Base-by-base conservation (phyloP, 2,329 filamentous ascomycete species). In the Clarireedia monteithiana region DNA sequence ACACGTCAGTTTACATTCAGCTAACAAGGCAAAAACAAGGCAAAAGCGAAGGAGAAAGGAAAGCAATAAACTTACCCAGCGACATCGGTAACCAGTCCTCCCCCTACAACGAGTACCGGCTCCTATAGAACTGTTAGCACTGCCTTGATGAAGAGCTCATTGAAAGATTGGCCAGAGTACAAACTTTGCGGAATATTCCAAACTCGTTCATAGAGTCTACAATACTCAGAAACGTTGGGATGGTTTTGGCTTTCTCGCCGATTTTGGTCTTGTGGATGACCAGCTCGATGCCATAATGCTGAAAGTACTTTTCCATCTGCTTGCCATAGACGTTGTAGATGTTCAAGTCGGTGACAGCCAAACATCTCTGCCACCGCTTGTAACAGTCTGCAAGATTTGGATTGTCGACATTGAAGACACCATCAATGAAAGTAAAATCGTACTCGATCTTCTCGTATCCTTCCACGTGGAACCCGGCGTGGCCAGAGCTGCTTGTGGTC, bases 401-500 rank as follows among this genome's bases (percentile, higher is more conserved):
- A 64, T 87, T 86, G 60, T 74, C 64, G 44, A 74, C 64, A 66
- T 86, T 73, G 70, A 89, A 88, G 56, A 89, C 77, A 48, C 79
- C 81, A 63, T 89, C 85, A 48, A 88, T 77, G 70, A 89, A 88
- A 54, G 82, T 81, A 69, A 89, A 89, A 71, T 87, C 84, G 68
- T 88, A 88, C 66, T 86, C 81, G 66, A 88, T 88, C 75, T 86
- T 88, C 75, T 89, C 85, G 64, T 86, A 87, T 24, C 85, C 85
- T 63, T 83, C 81, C 59, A 88, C 84, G 62, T 85, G 81, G 71
- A 88, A 88, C 39, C 85, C 85, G 58, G 48, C 50, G 48, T 68
- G 65, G 14, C 53, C 53, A 23, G 65, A 60, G 3, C 59, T 55
- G 6, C 76, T 74, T 63, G 76, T 71, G 59, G 82, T 88, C 72